A percentile compares a stretch with the other conserved stretches of the same genome.
phyloP scores from a whole-genome alignment of 331 rosid species.

The Malus hybrid region DNA sequence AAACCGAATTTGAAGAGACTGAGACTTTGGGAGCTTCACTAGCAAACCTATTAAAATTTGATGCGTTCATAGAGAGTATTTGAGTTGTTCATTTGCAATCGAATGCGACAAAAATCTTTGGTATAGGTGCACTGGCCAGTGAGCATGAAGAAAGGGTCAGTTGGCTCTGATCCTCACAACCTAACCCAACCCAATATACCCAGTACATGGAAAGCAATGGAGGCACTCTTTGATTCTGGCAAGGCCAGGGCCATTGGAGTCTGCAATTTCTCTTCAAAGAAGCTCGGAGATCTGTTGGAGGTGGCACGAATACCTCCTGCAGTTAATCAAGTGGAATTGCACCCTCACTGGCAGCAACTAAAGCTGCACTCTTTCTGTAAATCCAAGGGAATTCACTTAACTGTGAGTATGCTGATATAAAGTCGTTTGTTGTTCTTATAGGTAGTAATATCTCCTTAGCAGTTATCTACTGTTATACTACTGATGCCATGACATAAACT shows the following conservation, averaged over 20 bases:
- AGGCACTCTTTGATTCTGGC: conserved; percentile 47
- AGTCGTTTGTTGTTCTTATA: background rate
- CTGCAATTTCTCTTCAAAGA: conserved; percentile 67
- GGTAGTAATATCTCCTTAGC: background rate
- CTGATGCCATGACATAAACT: background rate
- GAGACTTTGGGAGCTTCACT: background rate
- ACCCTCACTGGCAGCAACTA: conserved; percentile 56
- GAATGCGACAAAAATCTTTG: background rate
- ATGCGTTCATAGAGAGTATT: background rate
- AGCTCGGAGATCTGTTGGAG: conserved; percentile 53
- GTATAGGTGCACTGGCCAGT: conserved; percentile 61
- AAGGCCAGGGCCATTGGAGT: conserved; percentile 66
- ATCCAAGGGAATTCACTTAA: conserved; percentile 63
- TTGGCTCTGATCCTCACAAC: conserved; percentile 29
- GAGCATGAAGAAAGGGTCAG: conserved; percentile 33
- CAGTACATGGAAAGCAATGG: conserved; percentile 73
- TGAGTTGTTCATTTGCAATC: background rate
- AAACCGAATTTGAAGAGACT: background rate
- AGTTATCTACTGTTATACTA: background rate
- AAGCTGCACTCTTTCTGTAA: conserved; percentile 50
- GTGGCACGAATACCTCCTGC: conserved; percentile 64
- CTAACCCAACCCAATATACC: conserved; percentile 44
- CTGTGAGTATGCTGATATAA: conserved; percentile 39
- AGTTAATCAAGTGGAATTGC: conserved; percentile 81
- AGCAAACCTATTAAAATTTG: background rate